Conservation (phyloP, 495 filamentous ascomycete species). For the Umbilicaria muhlenbergii region DNA sequence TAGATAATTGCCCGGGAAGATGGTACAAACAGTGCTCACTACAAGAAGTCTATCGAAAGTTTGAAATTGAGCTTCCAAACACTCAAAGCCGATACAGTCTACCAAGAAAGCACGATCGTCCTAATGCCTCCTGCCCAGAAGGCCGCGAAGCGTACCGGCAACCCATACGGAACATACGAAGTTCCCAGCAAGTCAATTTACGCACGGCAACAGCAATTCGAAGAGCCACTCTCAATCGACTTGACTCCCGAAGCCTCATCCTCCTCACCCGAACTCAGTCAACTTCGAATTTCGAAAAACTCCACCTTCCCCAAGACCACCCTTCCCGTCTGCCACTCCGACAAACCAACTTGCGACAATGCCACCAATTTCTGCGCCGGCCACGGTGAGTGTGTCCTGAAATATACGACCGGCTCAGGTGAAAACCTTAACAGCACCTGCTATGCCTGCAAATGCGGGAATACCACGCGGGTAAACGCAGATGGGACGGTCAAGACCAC, state of each 20-base stretch:
- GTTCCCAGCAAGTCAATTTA: slow-evolving; percentile 20
- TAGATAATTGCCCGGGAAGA: background rate
- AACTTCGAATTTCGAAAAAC: slow-evolving; percentile 12
- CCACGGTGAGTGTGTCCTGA: slow-evolving; percentile 55
- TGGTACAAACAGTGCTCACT: too few relatives aligned
- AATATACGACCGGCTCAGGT: slow-evolving; percentile 25
- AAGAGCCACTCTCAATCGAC: slow-evolving; percentile 21
- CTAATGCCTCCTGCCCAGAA: slow-evolving; percentile 17
- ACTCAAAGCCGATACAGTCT: slow-evolving; percentile 16
- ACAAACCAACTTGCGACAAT: slow-evolving; percentile 40
- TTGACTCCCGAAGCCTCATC: slow-evolving; percentile 9
- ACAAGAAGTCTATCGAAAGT: slow-evolving; percentile 16
- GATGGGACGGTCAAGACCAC: slow-evolving; percentile 32
- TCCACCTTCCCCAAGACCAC: slow-evolving; percentile 14
- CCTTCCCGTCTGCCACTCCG: slow-evolving; percentile 46
- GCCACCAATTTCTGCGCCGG: slow-evolving; percentile 58
- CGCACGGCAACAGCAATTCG: slow-evolving; percentile 13
- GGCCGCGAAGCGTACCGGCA: slow-evolving; percentile 3
- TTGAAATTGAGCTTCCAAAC: slow-evolving; percentile 18
- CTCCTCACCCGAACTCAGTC: slow-evolving; percentile 6
- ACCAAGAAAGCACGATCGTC: slow-evolving; percentile 31
- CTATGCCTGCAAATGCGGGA: slow-evolving; percentile 59
- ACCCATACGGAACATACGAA: slow-evolving; percentile 16
- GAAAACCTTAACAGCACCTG: slow-evolving; percentile 30
- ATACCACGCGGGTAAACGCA: slow-evolving; percentile 27